Conservation (phyloP, 2,329 filamentous ascomycete species). For the Fusarium secorum region DNA sequence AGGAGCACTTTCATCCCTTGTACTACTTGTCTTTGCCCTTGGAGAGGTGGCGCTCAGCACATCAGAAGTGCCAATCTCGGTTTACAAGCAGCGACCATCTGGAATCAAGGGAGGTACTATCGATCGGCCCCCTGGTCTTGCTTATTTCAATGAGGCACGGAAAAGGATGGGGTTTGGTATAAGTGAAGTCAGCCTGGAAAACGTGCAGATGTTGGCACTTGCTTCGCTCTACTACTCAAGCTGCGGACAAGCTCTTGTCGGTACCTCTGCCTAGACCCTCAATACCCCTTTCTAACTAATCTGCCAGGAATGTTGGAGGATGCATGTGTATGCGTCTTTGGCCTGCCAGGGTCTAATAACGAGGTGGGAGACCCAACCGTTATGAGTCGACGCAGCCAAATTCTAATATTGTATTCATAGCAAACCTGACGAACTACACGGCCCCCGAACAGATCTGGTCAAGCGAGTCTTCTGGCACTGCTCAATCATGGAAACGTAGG, state of each 20-base stretch:
- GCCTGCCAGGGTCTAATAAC: slow-evolving; percentile 64
- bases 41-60: slow-evolving; percentile 65
- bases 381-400: background rate
- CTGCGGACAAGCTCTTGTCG: slow-evolving; percentile 60
- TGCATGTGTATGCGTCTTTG: slow-evolving; percentile 62
- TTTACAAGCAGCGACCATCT: slow-evolving; percentile 55
- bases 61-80: slow-evolving; percentile 54
- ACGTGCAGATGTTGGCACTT: slow-evolving; percentile 65
- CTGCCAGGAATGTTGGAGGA: slow-evolving; percentile 66
- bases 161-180: slow-evolving; percentile 65
- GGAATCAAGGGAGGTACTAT: slow-evolving; percentile 61
- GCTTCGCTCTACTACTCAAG: slow-evolving; percentile 63
- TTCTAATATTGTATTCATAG: slow-evolving; percentile 24
- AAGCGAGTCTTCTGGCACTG: slow-evolving; percentile 42
- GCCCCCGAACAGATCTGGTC: slow-evolving; percentile 37
- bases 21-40: slow-evolving; percentile 65
- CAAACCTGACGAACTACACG: slow-evolving; percentile 37
- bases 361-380: slow-evolving; percentile 50
- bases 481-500: slow-evolving; percentile 42
- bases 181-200: slow-evolving; percentile 64
- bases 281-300: slow-evolving; percentile 4
- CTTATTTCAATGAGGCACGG: slow-evolving; percentile 69
- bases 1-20: slow-evolving; percentile 59
- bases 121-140: slow-evolving; percentile 62
- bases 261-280: slow-evolving; percentile 22